phyloP scores from a whole-genome alignment of 345 rosid genomes.

The Rhizophora mangle region DNA sequence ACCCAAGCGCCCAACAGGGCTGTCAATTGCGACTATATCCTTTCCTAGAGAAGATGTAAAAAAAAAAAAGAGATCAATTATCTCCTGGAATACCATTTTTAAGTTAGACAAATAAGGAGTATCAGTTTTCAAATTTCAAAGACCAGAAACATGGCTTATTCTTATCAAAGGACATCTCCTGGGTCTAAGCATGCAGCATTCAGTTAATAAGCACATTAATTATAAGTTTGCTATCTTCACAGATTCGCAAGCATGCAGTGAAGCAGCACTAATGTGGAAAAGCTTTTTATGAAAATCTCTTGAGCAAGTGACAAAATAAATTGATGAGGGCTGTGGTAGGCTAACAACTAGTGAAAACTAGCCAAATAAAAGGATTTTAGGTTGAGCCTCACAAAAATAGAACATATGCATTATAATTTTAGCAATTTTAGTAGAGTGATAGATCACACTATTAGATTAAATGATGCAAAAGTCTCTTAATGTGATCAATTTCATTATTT shows the following conservation, averaged over 20 bases:
- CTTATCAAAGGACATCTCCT: background rate
- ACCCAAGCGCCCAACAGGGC: constrained; percentile 83
- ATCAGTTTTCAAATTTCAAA: too few relatives aligned
- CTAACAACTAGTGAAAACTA: too few relatives aligned
- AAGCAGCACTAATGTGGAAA: background rate
- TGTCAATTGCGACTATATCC: constrained; percentile 65
- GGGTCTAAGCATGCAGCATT: background rate
- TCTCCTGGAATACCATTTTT: background rate
- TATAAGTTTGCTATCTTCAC: background rate
- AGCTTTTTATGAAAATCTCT: background rate
- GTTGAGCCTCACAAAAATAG: too few relatives aligned
- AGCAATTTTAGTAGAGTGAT: too few relatives aligned
- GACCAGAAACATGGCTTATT: background rate
- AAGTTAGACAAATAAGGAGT: background rate
- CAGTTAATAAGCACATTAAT: background rate
- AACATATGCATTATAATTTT: too few relatives aligned
- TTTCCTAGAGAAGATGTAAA: constrained; percentile 40
- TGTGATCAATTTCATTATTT: too few relatives aligned
- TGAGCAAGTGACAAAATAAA: too few relatives aligned
- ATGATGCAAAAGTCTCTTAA: too few relatives aligned
- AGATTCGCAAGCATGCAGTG: background rate
- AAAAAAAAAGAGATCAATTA: background rate
- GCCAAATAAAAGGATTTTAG: too few relatives aligned
- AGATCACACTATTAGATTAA: too few relatives aligned
- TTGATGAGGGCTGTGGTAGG: too few relatives aligned